A percentile compares a stretch with the other conserved stretches of the same genome.
Evolutionary conservation across 805 yeast species (phyloP).

Genomic region (Saturnispora hagleri): DNA sequence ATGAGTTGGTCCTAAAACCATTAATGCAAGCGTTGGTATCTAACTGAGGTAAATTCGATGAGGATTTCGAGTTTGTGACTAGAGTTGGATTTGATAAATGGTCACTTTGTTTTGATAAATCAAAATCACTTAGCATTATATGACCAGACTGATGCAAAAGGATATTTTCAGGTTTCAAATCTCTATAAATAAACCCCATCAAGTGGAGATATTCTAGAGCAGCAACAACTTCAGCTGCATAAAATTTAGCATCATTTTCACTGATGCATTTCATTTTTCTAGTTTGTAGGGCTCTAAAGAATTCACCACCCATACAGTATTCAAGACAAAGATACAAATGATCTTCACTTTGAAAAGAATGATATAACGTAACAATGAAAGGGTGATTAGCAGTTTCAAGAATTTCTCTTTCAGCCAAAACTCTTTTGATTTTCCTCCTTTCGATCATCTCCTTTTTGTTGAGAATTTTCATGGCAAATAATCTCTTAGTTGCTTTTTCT

Average conservation of each 20-base stretch:
- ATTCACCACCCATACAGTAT: slow-evolving; percentile 99
- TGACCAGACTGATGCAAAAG: slow-evolving; percentile 94
- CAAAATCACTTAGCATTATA: slow-evolving; percentile 95
- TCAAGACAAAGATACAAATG: slow-evolving; percentile 93
- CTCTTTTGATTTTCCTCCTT: slow-evolving; percentile 89
- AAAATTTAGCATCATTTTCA: slow-evolving; percentile 85
- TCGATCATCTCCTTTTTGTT: slow-evolving; percentile 90
- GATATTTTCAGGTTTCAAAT: slow-evolving; percentile 93
- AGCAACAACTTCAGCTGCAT: slow-evolving; percentile 95
- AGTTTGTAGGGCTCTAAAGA: slow-evolving; percentile 91
- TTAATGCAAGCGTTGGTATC: slow-evolving; percentile 95
- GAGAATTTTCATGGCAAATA: slow-evolving; percentile 89
- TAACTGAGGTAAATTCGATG: slow-evolving; percentile 43
- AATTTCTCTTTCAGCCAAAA: slow-evolving; percentile 93
- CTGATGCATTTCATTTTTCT: slow-evolving; percentile 75
- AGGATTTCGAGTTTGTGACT: slow-evolving; percentile 28
- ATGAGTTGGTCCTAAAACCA: slow-evolving; percentile 93
- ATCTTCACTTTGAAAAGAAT: slow-evolving; percentile 92
- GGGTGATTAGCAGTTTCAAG: slow-evolving; percentile 94
- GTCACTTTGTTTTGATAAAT: slow-evolving; percentile 81
- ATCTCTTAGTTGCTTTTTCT: slow-evolving; percentile 62
- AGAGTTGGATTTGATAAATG: slow-evolving; percentile 70
- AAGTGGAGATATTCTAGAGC: slow-evolving; percentile 92
- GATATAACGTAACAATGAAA: slow-evolving; percentile 90
- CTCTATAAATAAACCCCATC: slow-evolving; percentile 96